Evolutionary conservation across 192 early-diverging fungal species (phyloP).

Genomic region (Bifiguratus adelaidae): DNA sequence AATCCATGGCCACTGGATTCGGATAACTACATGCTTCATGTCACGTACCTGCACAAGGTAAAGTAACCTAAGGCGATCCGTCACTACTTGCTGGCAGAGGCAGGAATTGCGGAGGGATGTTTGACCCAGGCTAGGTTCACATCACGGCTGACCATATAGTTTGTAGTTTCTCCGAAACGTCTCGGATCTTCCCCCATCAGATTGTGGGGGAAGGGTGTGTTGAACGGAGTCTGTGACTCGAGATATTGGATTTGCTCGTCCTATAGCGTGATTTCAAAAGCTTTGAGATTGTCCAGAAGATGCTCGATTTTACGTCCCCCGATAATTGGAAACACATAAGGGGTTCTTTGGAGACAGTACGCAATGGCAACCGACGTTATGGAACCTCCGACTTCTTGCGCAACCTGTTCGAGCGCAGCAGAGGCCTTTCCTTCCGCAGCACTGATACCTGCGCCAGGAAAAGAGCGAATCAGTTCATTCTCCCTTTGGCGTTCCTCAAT

Average conservation of each 20-base stretch:
- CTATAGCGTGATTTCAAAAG: background rate
- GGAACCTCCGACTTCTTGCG: background rate
- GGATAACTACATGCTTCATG: too few species aligned
- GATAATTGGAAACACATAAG: background rate
- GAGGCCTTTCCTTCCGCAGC: background rate
- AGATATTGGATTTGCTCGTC: background rate
- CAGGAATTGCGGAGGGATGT: too few species aligned
- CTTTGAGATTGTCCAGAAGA: background rate
- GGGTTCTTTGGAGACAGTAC: background rate
- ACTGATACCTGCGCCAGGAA: background rate
- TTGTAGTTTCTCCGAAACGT: too few species aligned
- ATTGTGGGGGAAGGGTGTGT: background rate
- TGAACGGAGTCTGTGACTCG: background rate
- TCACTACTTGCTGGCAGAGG: too few species aligned
- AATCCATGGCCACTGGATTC: too few species aligned
- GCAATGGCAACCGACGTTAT: conserved; percentile 3
- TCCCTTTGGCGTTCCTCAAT: conserved; percentile 2
- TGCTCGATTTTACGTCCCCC: conserved; percentile 2
- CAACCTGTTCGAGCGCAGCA: background rate
- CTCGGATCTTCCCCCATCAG: background rate
- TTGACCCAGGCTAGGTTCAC: too few species aligned
- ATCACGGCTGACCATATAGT: too few species aligned
- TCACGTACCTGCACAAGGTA: too few species aligned
- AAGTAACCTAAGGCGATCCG: too few species aligned
- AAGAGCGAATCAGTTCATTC: background rate